phyloP scores from a whole-genome alignment of 2,329 filamentous ascomycete genomes.

The Tolypocladium guangdongense region DNA sequence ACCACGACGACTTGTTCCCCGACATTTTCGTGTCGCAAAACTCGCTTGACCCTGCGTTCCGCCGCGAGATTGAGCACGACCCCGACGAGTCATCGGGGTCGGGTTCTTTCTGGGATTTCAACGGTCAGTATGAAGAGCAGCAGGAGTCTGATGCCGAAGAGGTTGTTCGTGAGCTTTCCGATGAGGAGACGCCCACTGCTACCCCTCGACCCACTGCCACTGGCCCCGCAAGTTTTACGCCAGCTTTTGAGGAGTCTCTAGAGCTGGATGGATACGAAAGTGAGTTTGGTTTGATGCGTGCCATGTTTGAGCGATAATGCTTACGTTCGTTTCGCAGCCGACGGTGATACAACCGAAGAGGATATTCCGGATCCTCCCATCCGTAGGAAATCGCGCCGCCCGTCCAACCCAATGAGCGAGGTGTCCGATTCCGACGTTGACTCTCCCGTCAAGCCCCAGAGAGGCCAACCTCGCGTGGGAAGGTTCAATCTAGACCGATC shows the following conservation, averaged over 20 bases:
- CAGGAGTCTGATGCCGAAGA: conserved; percentile 32
- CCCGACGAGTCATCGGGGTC: conserved; percentile 46
- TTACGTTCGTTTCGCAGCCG: conserved; percentile 34
- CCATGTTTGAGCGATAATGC: conserved; percentile 5
- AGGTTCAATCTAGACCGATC: conserved; percentile 43
- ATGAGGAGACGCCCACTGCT: conserved; percentile 30
- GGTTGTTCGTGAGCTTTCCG: conserved; percentile 23
- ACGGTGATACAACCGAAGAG: conserved; percentile 53
- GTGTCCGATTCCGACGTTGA: conserved; percentile 40
- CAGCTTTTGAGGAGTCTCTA: conserved; percentile 21
- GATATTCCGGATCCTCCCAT: conserved; percentile 40
- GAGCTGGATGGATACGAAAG: conserved; percentile 49
- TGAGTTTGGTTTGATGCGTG: conserved; percentile 29
- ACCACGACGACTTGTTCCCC: conserved; percentile 57
- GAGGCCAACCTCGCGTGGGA: conserved; percentile 42
- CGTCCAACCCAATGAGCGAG: conserved; percentile 24
- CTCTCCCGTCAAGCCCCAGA: conserved; percentile 32
- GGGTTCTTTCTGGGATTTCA: conserved; percentile 53
- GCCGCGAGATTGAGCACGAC: conserved; percentile 62
- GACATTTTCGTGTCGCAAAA: conserved; percentile 71
- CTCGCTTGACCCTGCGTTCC: conserved; percentile 59
- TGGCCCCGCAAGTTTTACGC: conserved; percentile 12
- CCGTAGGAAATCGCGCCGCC: conserved; percentile 35
- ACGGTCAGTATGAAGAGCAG: conserved; percentile 32
- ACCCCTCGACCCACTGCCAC: conserved; percentile 24